These are phyloP conservation scores for Mortierella sp. DNA, from an alignment of 371 early-diverging fungal genomes.

Conservation along the genomic window DNA sequence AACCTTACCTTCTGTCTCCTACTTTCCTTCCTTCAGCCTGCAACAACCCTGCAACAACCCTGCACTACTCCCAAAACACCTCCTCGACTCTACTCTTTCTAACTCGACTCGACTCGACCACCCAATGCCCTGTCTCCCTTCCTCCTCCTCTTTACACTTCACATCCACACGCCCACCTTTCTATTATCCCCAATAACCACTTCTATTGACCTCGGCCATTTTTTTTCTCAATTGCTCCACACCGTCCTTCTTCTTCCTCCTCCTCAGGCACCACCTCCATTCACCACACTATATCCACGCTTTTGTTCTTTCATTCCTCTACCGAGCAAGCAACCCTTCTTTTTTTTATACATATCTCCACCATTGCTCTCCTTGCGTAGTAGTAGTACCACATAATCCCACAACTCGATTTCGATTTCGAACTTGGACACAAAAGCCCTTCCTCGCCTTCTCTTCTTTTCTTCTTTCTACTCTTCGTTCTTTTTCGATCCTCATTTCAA, in stretches of 20 bases:
- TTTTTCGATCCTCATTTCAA: background rate
- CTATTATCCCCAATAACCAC: background rate
- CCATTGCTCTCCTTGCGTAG: background rate
- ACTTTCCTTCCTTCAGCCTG: background rate
- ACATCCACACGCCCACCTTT: background rate
- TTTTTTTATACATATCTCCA: background rate
- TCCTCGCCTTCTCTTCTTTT: background rate
- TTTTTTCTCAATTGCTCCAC: background rate
- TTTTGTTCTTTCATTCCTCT: background rate
- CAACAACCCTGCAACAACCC: background rate
- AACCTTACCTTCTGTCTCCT: background rate
- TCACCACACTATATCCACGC: background rate
- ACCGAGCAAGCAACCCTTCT: background rate
- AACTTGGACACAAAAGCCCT: conserved; percentile 4
- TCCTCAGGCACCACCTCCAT: background rate
- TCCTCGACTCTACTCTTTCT: background rate
- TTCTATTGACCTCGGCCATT: background rate
- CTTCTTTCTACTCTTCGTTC: background rate
- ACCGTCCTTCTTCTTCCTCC: background rate
- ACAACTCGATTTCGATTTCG: conserved; percentile 1
- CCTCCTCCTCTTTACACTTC: background rate
- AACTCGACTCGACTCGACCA: background rate
- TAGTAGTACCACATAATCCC: background rate
- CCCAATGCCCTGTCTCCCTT: background rate
- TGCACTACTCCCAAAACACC: background rate